Evolutionary conservation across 441 rosid genomes (phyloP), one percentile per base, ranked within the genome.

Genomic region (Gossypium gossypioides): DNA sequence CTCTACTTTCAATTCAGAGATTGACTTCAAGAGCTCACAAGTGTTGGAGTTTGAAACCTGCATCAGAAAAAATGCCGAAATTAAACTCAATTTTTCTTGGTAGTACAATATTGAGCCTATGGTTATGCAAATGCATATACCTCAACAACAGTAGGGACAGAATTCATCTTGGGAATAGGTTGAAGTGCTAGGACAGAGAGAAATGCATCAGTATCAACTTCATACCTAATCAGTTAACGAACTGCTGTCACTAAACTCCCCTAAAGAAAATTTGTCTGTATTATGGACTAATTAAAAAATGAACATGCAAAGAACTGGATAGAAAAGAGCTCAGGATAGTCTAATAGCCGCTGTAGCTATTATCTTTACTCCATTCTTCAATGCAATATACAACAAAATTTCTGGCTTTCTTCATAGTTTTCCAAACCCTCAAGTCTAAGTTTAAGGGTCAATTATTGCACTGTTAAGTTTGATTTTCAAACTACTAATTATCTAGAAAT

Each of bases 131-230:
- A 75, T 32, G 55, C 77, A 63, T 73, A 62, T 83, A 92, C 97
- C 97, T 94, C 99, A 79, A 94, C 99, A 82, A 94, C 87, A 73
- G 97, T 86, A 66, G 97, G 97, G 59, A 92, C 82, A 34, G 91
- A 84, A 54, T 82, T 87, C 89, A 92, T 88, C 50, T 81, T 75
- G 1, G 85, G 74, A 72, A 94, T 84, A 56, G 94, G 91, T 83
- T 92, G 97, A 81, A 94, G 99, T 27, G 99, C 97, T 69, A 94
- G 83, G 50, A 90, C 97, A 48, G 99, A 94, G 27, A 94, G 84
- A 84, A 94, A 89, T 55, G 97, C 97, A 80, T 92, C 90, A 29
- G 93, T 92, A 77, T 94, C 97, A 64, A 88, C 90, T 85, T 89
- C 97, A 78, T 88, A 94, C 91, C 99, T 94, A 83, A 75, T 70